Evolutionary conservation across 2,329 filamentous ascomycete species (phyloP).

Genomic region (Aspergillus sp.): DNA sequence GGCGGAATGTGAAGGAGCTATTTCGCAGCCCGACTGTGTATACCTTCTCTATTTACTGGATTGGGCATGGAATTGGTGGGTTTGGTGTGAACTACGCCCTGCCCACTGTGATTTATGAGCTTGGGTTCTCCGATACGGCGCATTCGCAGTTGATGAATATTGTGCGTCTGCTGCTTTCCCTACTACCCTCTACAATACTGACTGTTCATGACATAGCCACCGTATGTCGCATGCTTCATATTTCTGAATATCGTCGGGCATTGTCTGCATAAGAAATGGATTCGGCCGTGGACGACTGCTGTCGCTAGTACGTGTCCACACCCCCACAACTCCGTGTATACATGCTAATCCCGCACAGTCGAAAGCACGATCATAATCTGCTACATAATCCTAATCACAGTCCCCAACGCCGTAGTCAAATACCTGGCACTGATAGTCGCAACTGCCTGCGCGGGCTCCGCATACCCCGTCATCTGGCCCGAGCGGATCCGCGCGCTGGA

Average conservation of each 20-base stretch:
- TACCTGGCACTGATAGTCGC: slow-evolving; percentile 40
- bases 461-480: slow-evolving; percentile 47
- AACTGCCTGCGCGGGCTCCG: slow-evolving; percentile 38
- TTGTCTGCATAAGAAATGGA: slow-evolving; percentile 36
- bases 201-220: slow-evolving; percentile 25
- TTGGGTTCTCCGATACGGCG: slow-evolving; percentile 44
- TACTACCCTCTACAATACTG: no score
- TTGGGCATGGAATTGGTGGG: slow-evolving; percentile 45
- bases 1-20: slow-evolving; percentile 28
- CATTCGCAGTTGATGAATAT: slow-evolving; percentile 48
- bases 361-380: slow-evolving; percentile 40
- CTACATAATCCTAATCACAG: slow-evolving; percentile 41
- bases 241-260: slow-evolving; percentile 38
- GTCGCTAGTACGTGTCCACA: slow-evolving; percentile 32
- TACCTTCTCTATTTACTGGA: slow-evolving; percentile 41
- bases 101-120: slow-evolving; percentile 46
- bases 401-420: slow-evolving; percentile 34
- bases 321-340: fast-evolving
- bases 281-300: slow-evolving; percentile 40
- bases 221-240: slow-evolving; percentile 39
- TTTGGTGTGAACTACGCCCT: slow-evolving; percentile 43
- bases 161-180: slow-evolving; percentile 11
- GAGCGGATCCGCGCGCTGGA: slow-evolving; percentile 44
- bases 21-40: slow-evolving; percentile 38
- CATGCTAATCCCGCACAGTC: slow-evolving; percentile 20